Conservation (phyloP, 1,284 basidiomycete species). For the Sphagnurus paluster region DNA sequence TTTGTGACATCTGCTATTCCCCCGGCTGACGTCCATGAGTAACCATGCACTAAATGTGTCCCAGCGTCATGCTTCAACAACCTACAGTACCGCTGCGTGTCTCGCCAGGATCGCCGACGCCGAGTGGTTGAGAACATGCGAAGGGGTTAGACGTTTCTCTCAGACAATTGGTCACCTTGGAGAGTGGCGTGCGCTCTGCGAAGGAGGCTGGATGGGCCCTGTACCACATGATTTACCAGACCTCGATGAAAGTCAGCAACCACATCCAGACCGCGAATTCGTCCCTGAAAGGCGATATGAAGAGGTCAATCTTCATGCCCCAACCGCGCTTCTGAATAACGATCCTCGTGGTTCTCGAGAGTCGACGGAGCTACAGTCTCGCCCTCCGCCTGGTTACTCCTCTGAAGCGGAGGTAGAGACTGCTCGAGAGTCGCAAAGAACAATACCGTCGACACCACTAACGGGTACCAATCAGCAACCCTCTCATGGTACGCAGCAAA, state of each 20-base stretch:
- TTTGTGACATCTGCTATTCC: background rate
- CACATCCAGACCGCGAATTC: slow-evolving; percentile 14
- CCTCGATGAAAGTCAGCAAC: slow-evolving; percentile 23
- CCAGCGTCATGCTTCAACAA: slow-evolving; percentile 57
- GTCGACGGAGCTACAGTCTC: slow-evolving; percentile 1
- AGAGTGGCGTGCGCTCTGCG: slow-evolving; percentile 71
- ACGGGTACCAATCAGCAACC: slow-evolving; percentile 5
- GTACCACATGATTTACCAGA: slow-evolving; percentile 56
- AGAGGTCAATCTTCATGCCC: slow-evolving; percentile 5
- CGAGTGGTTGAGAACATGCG: slow-evolving; percentile 74
- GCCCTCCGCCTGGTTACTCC: background rate
- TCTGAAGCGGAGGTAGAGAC: slow-evolving; percentile 19
- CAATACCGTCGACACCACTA: slow-evolving; percentile 17
- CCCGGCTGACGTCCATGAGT: no score
- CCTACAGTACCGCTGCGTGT: slow-evolving; percentile 60
- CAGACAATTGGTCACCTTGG: slow-evolving; percentile 66
- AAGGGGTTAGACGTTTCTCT: slow-evolving; percentile 63
- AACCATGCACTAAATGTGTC: slow-evolving; percentile 66
- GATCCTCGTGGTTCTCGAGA: slow-evolving; percentile 4
- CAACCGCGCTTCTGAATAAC: slow-evolving; percentile 6
- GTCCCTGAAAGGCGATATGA: slow-evolving; percentile 3
- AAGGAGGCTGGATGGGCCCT: slow-evolving; percentile 67
- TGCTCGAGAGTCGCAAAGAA: slow-evolving; percentile 14
- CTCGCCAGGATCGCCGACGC: slow-evolving; percentile 71
- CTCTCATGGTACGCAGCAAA: background rate